phyloP scores from a whole-genome alignment of 305 asterid genomes.

The Withania somnifera region DNA sequence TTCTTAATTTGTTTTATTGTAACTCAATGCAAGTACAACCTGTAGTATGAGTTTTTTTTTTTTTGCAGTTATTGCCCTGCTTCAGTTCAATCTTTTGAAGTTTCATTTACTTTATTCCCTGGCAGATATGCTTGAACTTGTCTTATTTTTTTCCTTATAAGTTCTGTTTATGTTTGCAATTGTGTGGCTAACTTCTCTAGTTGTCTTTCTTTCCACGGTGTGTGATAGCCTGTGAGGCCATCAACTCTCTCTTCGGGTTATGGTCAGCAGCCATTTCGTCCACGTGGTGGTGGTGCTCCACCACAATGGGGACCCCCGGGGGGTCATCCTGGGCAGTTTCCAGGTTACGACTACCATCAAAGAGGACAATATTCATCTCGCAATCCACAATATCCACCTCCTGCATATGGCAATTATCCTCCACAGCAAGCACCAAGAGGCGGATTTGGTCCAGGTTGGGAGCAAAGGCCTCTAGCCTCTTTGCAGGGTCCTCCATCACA shows the following conservation, averaged over 20 bases:
- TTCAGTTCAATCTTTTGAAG: neutral
- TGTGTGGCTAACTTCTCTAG: neutral
- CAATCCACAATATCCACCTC: slow-evolving; percentile 51
- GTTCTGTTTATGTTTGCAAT: neutral
- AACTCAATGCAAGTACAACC: neutral
- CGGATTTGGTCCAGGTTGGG: slow-evolving; percentile 83
- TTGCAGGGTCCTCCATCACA: slow-evolving; percentile 67
- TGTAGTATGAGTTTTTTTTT: neutral
- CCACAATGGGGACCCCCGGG: slow-evolving; percentile 88
- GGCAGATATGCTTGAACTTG: neutral
- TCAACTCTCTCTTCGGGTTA: slow-evolving; percentile 69
- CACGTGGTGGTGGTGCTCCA: slow-evolving; percentile 58
- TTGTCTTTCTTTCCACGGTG: neutral
- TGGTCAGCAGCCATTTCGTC: slow-evolving; percentile 70
- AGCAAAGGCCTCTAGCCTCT: slow-evolving; percentile 71
- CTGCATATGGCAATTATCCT: slow-evolving; percentile 69
- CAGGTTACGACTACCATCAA: slow-evolving; percentile 69
- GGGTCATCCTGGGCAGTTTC: slow-evolving; percentile 47
- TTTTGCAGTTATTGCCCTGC: neutral
- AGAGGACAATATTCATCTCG: slow-evolving; percentile 74
- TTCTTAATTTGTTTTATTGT: neutral
- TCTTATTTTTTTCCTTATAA: neutral
- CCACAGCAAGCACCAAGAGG: slow-evolving; percentile 66
- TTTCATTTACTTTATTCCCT: neutral
- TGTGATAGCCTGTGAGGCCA: slow-evolving; percentile 45